Evolutionary conservation across 805 yeast genomes (phyloP), one percentile per base, ranked within the genome.

Genomic region (Wickerhamiella spandovensis): DNA sequence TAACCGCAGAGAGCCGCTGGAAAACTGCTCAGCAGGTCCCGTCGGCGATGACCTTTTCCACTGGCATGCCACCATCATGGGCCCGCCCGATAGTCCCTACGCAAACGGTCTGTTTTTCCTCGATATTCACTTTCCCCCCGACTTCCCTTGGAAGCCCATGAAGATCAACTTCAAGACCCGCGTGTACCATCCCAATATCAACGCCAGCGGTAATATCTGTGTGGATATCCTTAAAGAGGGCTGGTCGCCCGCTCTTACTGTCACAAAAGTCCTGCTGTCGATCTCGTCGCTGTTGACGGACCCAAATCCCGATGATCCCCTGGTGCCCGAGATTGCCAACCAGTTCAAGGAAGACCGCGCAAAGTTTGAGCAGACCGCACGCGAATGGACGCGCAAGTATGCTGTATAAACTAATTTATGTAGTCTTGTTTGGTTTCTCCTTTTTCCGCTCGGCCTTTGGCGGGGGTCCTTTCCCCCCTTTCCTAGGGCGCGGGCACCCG

Each of bases 31-130:
- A 22, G 98, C 98, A 10, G 98, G 98, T 42, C 98, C 98, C 61
- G 92, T 87, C 44, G 97, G 97, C 46, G 97, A 92, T 62, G 98
- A 90, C 69, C 74, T 90, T 65, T 92, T 84, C 73, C 97, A 90
- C 74, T 92, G 98, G 98, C 97, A 92, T 72, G 98, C 97, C 42
- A 89, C 97, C 43, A 92, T 92, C 67, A 87, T 92, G 94, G 98
- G 98, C 47, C 98, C 98, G 48, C 78, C 95, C 59, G 97, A 92
- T 71, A 85, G 96, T 46, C 75, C 85, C 54, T 79, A 79, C 61
- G 76, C 83, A 38, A 90, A 90, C 57, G 98, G 97, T 63, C 96
- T 90, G 44, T 92, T 92, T 70, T 92, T 92, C 76, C 77, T 92
- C 56, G 81, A 95, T 49, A 88, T 92, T 67, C 95, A 88, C 68